These are phyloP conservation scores for Boletus smithii DNA, from an alignment of 1,284 basidiomycete species.

Conservation along the genomic window DNA sequence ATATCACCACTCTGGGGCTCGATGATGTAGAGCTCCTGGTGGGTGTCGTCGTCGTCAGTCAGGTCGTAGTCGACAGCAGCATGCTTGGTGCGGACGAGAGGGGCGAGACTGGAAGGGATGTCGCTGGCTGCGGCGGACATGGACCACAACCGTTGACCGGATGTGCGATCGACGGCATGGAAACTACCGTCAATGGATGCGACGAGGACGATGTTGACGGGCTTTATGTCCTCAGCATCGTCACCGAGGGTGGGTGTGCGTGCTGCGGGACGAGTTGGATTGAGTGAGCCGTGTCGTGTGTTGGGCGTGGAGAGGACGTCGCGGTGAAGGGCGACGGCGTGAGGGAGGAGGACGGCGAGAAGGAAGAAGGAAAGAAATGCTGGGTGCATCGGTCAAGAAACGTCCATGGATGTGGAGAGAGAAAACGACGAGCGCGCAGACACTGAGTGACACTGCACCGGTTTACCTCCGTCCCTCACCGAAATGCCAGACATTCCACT, in stretches of 20 bases:
- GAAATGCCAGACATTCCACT: constrained; percentile 65
- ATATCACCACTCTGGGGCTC: constrained; percentile 90
- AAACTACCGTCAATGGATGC: constrained; percentile 90
- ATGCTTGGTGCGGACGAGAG: constrained; percentile 70
- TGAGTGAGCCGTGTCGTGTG: too few relatives aligned
- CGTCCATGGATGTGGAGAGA: constrained; percentile 22
- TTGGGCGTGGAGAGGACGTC: constrained; percentile 10
- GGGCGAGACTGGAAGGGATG: constrained; percentile 54
- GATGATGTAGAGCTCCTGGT: constrained; percentile 81
- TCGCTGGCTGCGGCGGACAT: constrained; percentile 59
- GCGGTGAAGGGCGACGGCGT: constrained; percentile 13
- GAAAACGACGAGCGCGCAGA: background rate
- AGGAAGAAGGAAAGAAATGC: constrained; percentile 5
- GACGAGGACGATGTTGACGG: constrained; percentile 77
- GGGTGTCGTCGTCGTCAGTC: constrained; percentile 49
- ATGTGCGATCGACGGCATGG: constrained; percentile 80
- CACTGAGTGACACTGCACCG: too few relatives aligned
- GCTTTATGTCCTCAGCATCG: too few relatives aligned
- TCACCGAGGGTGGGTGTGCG: too few relatives aligned
- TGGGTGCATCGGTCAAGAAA: constrained; percentile 27
- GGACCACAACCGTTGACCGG: constrained; percentile 77
- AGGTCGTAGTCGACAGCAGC: constrained; percentile 52
- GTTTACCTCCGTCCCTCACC: too few relatives aligned
- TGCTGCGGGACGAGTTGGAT: too few relatives aligned
- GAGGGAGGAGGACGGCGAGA: constrained; percentile 11